Evolutionary conservation across 441 rosid genomes (phyloP), one percentile per base, ranked within the genome.

Genomic region (Mallotus repandus): DNA sequence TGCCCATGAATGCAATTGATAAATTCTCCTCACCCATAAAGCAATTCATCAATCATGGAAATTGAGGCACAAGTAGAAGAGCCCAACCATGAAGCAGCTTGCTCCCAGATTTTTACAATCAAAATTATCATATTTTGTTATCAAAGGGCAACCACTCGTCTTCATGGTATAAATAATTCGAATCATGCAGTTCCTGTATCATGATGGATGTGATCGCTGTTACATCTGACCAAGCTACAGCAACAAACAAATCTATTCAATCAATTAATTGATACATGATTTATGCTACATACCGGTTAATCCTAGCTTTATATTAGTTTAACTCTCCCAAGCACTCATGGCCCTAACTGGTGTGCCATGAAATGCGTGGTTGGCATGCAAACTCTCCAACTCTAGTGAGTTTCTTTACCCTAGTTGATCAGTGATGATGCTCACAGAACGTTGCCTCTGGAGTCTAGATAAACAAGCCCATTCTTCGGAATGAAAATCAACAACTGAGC

Each of bases 401-500:
- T 29, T 29, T 29, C 32, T 52, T 8, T 46, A 3, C 16, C 70
- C 35, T 41, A 19, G 55, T 11, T n/a, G 25, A 15, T 63, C 58
- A 13, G 54, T 32, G 38, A 14, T 11, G 32, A 11, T 43, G 32
- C 32, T 7, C 21, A 16, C 9, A 19, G 57, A 29, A 45, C 35
- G 73, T 46, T 38, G 45, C 56, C 49, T 38, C 71, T 11, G 48
- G 75, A 72, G 52, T 9, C 52, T 13, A 43, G 7, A 52, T 12
- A 38, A 35, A 59, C 22, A 65, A 29, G 22, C 16, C 41, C 38
- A 29, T 21, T 63, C 61, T 55, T 65, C 56, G 41, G 53, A 32
- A 55, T 49, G 19, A 49, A 9, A 13, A 63, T 43, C 63, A 52
- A 14, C 62, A n/a, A 68, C 6, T 5, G 16, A 9, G 11, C 52